Evolutionary conservation across 1,284 basidiomycete genomes (phyloP), one percentile per base, ranked within the genome.

Genomic region (Earliella scabrosa): DNA sequence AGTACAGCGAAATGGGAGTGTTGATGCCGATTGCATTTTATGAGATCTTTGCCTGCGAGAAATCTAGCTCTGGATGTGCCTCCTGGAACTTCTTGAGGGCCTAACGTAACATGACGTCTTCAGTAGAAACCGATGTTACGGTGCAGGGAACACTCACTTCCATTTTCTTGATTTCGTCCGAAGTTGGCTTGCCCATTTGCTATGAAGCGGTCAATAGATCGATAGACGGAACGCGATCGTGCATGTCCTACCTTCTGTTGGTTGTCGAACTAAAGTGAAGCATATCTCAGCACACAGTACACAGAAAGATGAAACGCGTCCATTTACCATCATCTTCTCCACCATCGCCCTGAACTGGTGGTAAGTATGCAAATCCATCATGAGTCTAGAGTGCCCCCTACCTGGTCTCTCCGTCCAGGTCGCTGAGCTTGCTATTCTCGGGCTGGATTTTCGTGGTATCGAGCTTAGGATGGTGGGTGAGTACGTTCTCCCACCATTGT

Each of bases 311-410:
- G 43, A 21, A 52, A 29, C 18, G 23, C 29, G 3, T 10, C 16
- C 36, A 70, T 90, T 66, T 75, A 95, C 96, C 97, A 99, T 99
- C 97, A 99, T 99, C 79, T 99, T 99, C 76, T 99, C 97, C 0
- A 99, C 97, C 93, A 99, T 94, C 0, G 93, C 94, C 65, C 97
- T 92, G 68, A 14, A 48, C n/a, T n/a, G 36, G 45, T 40, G 7
- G 32, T 44, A 40, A 10, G 40, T 23, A 44, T 14, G 9, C 9
- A 31, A n/a, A 47, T 11, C 11, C 23, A n/a, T 7, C 29, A 27
- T 11, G 45, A 13, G 38, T 50, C 36, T 6, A 39, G 73, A 43
- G 6, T 18, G 14, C 23, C 9, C 20, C 52, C 29, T 66, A 90
- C 92, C 92, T 86, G 2, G 94, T 95, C 71, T 96, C 94, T 20